Base-by-base conservation (phyloP, 208 protist species). In the Acanthamoeba castellanii region DNA sequence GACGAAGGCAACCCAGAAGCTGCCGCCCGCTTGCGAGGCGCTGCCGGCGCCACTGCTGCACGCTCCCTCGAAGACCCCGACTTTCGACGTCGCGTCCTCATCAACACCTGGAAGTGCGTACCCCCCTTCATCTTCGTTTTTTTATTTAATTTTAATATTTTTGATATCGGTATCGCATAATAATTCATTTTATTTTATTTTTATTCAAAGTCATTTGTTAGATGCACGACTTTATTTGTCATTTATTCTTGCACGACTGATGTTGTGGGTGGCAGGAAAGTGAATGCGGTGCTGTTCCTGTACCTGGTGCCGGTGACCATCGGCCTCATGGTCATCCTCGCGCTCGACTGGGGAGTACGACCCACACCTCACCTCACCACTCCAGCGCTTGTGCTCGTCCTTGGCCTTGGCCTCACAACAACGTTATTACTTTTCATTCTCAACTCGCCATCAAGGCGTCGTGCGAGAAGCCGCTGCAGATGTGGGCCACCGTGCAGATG, bases 381-480 rank as follows among this genome's bases (percentile, higher is more conserved):
- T 8, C 14, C 20, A 8, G 68, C 68, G 34, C 68, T 45, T 64
- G 57, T 64, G 57, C 6, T 64, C 18, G n/a, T n/a, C n/a, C n/a
- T n/a, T n/a, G n/a, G n/a, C 37, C 37, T 42, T 42, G 37, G 37
- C 37, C 37, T 42, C 37, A 3, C 37, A 42, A 42, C 22, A n/a
- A n/a, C n/a, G n/a, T 20, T 57, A 18, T 11, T 8, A 18, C 11
- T 57, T 27, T 66, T 66, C 22, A 13, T 66, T 66, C 59, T 66
- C 59, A 68, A n/a, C 61, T n/a, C 42, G 30, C 84, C 2, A 22
- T 74, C 34, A 89, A 95, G n/a, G 68, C 61, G 13, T 27, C 18
- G 13, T 95, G 94, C 70, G 84, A 93, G 45, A 42, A 93, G 57
- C 84, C 85, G 70, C 57, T 95, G 45, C 78, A 95, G 22, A 18